Evolutionary conservation across 2,329 filamentous ascomycete genomes (phyloP).

Genomic region (Diaporthe citriasiana): DNA sequence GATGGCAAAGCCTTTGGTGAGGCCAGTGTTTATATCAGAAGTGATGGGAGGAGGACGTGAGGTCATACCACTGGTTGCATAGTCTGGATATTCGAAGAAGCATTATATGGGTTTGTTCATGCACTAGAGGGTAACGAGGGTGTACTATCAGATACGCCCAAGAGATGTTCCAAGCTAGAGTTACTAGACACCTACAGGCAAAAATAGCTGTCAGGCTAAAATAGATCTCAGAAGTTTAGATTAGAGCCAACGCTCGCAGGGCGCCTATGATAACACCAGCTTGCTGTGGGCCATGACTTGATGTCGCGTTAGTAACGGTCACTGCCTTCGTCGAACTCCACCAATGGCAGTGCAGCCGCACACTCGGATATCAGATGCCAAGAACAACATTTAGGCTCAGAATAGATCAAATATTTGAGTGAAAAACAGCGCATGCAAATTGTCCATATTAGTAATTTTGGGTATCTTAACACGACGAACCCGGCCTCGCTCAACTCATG

Average conservation of each 20-base stretch:
- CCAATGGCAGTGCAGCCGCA: background rate
- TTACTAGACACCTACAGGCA: too few relatives aligned
- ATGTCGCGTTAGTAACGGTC: too few relatives aligned
- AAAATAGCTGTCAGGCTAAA: too few relatives aligned
- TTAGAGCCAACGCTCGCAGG: background rate
- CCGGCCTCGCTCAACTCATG: background rate
- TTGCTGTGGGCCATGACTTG: background rate
- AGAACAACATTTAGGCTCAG: too few relatives aligned
- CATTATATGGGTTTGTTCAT: too few relatives aligned
- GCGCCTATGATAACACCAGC: background rate
- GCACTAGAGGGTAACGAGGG: too few relatives aligned
- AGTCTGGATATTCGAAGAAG: too few relatives aligned
- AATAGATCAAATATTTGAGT: background rate
- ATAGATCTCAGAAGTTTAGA: background rate
- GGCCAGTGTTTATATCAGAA: background rate
- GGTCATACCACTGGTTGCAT: background rate
- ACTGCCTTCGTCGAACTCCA: background rate
- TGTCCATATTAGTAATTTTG: background rate
- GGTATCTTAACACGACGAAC: slow-evolving; percentile 21
- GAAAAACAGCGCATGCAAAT: background rate
- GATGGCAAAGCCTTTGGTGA: background rate
- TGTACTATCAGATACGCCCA: too few relatives aligned
- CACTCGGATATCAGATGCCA: background rate
- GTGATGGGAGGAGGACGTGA: background rate
- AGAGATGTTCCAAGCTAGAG: too few relatives aligned